These are phyloP conservation scores for Acer yangbiense DNA, from an alignment of 345 rosid species.

Conservation along the genomic window DNA sequence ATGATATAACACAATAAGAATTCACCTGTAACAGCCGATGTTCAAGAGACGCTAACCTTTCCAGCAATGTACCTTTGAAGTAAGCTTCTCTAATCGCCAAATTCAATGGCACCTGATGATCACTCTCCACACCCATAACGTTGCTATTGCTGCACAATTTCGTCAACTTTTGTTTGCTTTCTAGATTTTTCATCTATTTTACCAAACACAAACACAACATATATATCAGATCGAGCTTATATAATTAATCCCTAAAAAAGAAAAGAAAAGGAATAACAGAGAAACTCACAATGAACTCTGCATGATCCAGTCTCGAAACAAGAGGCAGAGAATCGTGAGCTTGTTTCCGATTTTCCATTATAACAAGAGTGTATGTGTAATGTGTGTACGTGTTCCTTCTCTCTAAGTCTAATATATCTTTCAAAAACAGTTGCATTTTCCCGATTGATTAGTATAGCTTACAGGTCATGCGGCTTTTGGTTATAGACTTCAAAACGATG, in stretches of 20 bases:
- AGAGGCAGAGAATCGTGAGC: constrained; percentile 49
- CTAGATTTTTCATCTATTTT: constrained; percentile 62
- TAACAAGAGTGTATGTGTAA: too few species aligned
- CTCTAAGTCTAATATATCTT: neutral
- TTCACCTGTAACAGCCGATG: constrained; percentile 68
- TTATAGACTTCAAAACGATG: constrained; percentile 11
- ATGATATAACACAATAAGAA: too few species aligned
- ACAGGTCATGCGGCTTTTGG: constrained; percentile 30
- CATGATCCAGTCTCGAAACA: constrained; percentile 71
- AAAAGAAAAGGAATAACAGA: neutral
- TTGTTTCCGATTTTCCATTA: constrained; percentile 49
- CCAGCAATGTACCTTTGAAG: constrained; percentile 76
- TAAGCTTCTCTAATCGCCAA: constrained; percentile 56
- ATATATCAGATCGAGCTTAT: neutral
- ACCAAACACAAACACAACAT: neutral
- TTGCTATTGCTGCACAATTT: constrained; percentile 39
- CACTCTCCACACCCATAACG: constrained; percentile 11
- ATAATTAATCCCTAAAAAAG: neutral
- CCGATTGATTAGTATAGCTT: neutral
- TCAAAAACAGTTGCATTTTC: constrained; percentile 33
- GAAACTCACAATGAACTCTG: constrained; percentile 65
- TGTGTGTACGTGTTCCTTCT: too few species aligned
- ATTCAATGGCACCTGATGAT: constrained; percentile 40
- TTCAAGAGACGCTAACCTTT: constrained; percentile 70
- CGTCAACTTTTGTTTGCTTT: constrained; percentile 47